phyloP scores from a whole-genome alignment of 2,329 filamentous ascomycete species.

The Fonsecaea nubica region DNA sequence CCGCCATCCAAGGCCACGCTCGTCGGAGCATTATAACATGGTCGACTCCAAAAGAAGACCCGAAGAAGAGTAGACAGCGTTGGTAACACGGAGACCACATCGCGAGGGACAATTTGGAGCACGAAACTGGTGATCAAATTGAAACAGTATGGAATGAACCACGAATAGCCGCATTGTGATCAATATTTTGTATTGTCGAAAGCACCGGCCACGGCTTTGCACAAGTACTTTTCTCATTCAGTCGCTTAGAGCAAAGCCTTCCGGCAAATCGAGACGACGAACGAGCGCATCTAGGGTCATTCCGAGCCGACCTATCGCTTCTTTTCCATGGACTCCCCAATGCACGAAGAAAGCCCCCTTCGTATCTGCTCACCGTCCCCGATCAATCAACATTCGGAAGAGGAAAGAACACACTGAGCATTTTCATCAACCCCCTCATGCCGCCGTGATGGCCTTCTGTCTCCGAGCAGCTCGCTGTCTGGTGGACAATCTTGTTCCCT shows the following conservation, averaged over 20 bases:
- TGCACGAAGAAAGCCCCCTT: slow-evolving; percentile 10
- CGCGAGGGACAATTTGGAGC: not conserved
- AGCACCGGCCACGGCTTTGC: slow-evolving; percentile 4
- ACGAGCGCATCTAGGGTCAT: slow-evolving; percentile 9
- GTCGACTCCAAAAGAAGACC: no score
- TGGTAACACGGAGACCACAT: not conserved
- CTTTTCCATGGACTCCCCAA: slow-evolving; percentile 10
- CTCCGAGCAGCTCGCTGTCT: slow-evolving; percentile 82
- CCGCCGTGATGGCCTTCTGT: slow-evolving; percentile 66
- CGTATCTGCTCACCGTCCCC: slow-evolving; percentile 10
- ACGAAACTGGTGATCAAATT: not conserved
- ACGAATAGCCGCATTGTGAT: not conserved
- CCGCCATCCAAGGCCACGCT: no score
- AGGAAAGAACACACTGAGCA: slow-evolving; percentile 6
- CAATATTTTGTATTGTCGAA: slow-evolving; percentile 11
- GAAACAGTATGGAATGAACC: not conserved
- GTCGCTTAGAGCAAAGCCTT: not conserved
- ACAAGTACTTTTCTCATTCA: not conserved
- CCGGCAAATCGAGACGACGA: slow-evolving; percentile 3
- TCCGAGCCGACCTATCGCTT: not conserved
- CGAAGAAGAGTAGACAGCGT: no score
- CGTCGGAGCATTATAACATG: no score
- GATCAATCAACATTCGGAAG: slow-evolving; percentile 7
- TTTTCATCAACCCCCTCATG: slow-evolving; percentile 12
- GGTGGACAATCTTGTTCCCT: slow-evolving; percentile 75